These are phyloP conservation scores for Fremontodendron californicum DNA, from an alignment of 345 rosid species.

Conservation along the genomic window DNA sequence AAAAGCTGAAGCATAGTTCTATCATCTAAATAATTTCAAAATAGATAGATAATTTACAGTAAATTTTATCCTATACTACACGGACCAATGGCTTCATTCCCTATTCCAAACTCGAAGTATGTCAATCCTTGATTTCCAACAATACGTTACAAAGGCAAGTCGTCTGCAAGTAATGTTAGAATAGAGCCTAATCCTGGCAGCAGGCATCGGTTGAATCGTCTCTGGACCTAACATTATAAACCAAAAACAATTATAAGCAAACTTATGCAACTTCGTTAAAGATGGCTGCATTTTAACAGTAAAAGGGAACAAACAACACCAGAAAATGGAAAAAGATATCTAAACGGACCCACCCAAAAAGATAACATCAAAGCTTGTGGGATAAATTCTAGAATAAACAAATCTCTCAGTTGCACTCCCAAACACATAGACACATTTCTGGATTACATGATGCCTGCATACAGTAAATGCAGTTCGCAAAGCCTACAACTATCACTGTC, in stretches of 20 bases:
- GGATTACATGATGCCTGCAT: not conserved
- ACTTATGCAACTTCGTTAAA: not conserved
- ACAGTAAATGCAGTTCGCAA: not conserved
- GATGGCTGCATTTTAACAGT: not conserved
- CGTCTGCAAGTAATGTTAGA: constrained; percentile 21
- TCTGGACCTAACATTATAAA: constrained; percentile 26
- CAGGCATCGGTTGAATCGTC: constrained; percentile 21
- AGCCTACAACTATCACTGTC: not conserved
- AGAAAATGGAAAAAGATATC: not conserved
- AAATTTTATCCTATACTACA: constrained; percentile 32
- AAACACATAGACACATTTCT: not conserved
- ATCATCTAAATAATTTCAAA: constrained; percentile 24
- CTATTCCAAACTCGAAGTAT: constrained; percentile 26
- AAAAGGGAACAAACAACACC: not conserved
- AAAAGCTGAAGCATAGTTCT: constrained; percentile 17
- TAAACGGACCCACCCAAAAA: not conserved
- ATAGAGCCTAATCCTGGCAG: constrained; percentile 17
- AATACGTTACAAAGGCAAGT: constrained; percentile 16
- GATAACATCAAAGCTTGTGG: not conserved
- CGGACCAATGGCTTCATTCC: constrained; percentile 65
- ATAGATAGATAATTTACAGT: constrained; percentile 30
- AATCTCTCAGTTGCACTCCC: not conserved
- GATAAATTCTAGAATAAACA: not conserved
- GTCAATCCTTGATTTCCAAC: constrained; percentile 31
- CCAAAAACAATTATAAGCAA: not conserved